Conservation (phyloP, 1,284 basidiomycete genomes). For the Cutaneotrichosporon mucoides region DNA sequence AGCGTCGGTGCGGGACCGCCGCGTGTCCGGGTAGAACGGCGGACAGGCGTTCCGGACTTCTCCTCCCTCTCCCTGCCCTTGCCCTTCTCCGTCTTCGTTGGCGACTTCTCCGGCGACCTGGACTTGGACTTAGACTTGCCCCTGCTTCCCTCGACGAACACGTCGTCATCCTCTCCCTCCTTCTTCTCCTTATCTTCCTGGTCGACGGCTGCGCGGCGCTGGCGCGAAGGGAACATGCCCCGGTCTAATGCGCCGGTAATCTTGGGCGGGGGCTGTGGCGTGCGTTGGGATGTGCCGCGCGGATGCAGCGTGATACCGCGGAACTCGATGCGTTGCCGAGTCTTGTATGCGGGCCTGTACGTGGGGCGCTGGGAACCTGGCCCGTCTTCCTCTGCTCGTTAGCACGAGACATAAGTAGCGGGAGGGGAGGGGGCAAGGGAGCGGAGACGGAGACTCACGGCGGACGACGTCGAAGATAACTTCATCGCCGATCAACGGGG, state of each 20-base stretch:
- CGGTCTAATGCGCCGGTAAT: not conserved
- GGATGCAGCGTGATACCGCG: slow-evolving; percentile 26
- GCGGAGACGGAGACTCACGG: slow-evolving; percentile 33
- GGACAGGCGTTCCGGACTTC: too few relatives aligned
- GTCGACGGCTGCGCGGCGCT: too few relatives aligned
- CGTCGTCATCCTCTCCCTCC: too few relatives aligned
- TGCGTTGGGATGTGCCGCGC: not conserved
- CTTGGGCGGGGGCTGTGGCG: not conserved
- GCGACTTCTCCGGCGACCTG: not conserved
- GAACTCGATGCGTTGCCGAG: slow-evolving; percentile 32
- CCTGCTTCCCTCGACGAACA: too few relatives aligned
- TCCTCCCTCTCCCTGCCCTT: not conserved
- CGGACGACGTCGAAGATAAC: slow-evolving; percentile 39
- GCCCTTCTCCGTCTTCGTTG: not conserved
- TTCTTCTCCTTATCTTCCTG: too few relatives aligned
- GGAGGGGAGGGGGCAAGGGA: too few relatives aligned
- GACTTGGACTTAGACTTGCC: too few relatives aligned
- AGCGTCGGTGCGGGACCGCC: too few relatives aligned
- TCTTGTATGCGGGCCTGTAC: slow-evolving; percentile 31
- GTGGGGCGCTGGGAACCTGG: slow-evolving; percentile 16
- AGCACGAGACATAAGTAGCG: not conserved
- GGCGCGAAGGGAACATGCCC: slow-evolving; percentile 17
- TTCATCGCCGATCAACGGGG: slow-evolving; percentile 44
- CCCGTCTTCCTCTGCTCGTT: slow-evolving; percentile 27
- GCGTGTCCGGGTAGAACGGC: too few relatives aligned